Evolutionary conservation across 2,329 filamentous ascomycete genomes (phyloP), one percentile per base, ranked within the genome.

Genomic region (Beauveria medogensis): DNA sequence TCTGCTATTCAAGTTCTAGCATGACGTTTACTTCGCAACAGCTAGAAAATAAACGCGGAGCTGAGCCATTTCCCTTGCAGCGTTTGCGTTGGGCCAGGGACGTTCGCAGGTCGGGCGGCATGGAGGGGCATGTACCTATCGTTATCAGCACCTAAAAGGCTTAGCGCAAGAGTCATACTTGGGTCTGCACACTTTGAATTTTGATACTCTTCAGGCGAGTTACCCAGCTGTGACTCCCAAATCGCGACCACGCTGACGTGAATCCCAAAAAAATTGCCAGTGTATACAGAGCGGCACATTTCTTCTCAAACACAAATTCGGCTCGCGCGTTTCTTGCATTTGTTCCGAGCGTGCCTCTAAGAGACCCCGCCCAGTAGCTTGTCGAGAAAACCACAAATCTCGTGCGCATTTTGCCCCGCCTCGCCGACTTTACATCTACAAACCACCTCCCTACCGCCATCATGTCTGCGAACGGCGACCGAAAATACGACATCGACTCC

Each of bases 401-500:
- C 61, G 64, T 63, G 65, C 52, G 60, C 60, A 60, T 54, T 51
- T 54, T 55, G 51, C 60, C 60, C 55, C 55, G 55, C 55, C 56
- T 59, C 58, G 51, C 51, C 50, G 48, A 60, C 50, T 59, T 20
- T 52, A 28, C 56, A 59, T 46, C 56, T 59, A 59, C 47, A 51
- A 51, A 52, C 56, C 37, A 59, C 37, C 22, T 16, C 22, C 46
- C 44, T 10, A 46, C 71, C 68, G 66, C 64, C 67, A 75, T 64
- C 69, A 84, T 84, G 81, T 78, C 81, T 72, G 74, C 77, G 72
- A 79, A 80, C 78, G 81, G 79, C 71, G 85, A 89, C 67, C 72
- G 69, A 72, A 87, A 85, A 74, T 84, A 84, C 74, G 84, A 90
- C 70, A 82, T 91, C 69, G 88, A 91, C 71, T 88, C 88, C 65